Percentiles rank a stretch among this genome's conserved stretches.
These are phyloP conservation scores for Saccharomycopsis malanga DNA, from an alignment of 805 yeast species.

Conservation along the genomic window DNA sequence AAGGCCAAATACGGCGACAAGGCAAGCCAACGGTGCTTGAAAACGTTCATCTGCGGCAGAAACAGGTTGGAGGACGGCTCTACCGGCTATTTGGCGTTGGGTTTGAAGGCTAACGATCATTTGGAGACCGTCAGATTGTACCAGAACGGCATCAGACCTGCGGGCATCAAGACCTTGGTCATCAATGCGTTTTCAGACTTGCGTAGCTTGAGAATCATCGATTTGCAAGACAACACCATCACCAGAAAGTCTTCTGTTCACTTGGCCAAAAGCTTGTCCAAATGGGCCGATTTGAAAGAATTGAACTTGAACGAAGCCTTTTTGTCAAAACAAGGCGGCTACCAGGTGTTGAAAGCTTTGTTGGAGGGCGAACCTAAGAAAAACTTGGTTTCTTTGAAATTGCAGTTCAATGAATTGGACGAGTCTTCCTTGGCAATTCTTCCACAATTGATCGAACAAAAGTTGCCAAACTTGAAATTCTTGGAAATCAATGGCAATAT, in stretches of 20 bases:
- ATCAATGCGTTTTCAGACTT: slow-evolving; percentile 62
- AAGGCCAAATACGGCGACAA: slow-evolving; percentile 24
- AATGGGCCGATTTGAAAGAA: slow-evolving; percentile 62
- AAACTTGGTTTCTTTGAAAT: slow-evolving; percentile 51
- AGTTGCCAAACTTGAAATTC: slow-evolving; percentile 51
- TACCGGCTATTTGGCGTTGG: slow-evolving; percentile 73
- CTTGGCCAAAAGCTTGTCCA: slow-evolving; percentile 55
- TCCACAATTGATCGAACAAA: slow-evolving; percentile 43
- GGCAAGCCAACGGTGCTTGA: slow-evolving; percentile 43
- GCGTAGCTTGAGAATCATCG: slow-evolving; percentile 57
- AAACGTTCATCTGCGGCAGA: slow-evolving; percentile 93
- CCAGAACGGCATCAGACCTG: slow-evolving; percentile 96
- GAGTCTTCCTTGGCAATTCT: slow-evolving; percentile 55
- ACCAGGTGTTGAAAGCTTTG: slow-evolving; percentile 44
- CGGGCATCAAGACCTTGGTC: slow-evolving; percentile 74
- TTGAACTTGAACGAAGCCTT: slow-evolving; percentile 86
- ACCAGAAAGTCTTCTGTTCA: slow-evolving; percentile 61
- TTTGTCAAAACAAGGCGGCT: slow-evolving; percentile 71
- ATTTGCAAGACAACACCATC: slow-evolving; percentile 93
- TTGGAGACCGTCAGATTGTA: slow-evolving; percentile 72
- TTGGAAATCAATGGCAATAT: slow-evolving; percentile 92
- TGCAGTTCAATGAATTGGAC: slow-evolving; percentile 87
- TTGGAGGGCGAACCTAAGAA: slow-evolving; percentile 33
- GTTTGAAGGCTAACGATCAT: slow-evolving; percentile 71
- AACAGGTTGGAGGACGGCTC: slow-evolving; percentile 96